A percentile compares a stretch with the other conserved stretches of the same genome.
phyloP scores from a whole-genome alignment of 805 yeast genomes.

The Candida gorgasii region DNA sequence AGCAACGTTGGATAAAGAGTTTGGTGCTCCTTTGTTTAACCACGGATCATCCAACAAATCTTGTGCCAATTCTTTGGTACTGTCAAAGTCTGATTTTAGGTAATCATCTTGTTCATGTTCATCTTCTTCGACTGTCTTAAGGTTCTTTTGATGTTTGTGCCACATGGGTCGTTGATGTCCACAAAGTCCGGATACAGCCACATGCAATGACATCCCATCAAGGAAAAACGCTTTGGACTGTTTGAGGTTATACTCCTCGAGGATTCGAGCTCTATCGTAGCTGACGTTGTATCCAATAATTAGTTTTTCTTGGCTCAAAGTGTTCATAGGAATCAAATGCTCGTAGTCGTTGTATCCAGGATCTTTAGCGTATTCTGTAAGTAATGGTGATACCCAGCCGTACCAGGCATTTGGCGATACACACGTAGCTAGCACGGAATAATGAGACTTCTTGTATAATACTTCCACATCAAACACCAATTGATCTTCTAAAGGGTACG shows the following conservation, averaged over 20 bases:
- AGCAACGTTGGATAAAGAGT: slow-evolving; percentile 79
- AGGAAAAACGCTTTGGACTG: slow-evolving; percentile 73
- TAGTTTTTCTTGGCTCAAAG: slow-evolving; percentile 45
- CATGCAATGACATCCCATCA: slow-evolving; percentile 92
- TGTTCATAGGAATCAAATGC: slow-evolving; percentile 78
- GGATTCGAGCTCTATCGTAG: slow-evolving; percentile 83
- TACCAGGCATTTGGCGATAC: slow-evolving; percentile 82
- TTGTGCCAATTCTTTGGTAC: slow-evolving; percentile 23
- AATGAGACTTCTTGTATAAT: slow-evolving; percentile 69
- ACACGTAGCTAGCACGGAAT: slow-evolving; percentile 81
- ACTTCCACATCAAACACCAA: slow-evolving; percentile 91
- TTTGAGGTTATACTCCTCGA: slow-evolving; percentile 75
- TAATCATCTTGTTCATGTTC: slow-evolving; percentile 9
- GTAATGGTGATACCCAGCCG: slow-evolving; percentile 88
- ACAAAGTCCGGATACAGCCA: slow-evolving; percentile 89
- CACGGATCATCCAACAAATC: slow-evolving; percentile 71
- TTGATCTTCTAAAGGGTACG: slow-evolving; percentile 67
- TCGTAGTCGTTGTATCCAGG: slow-evolving; percentile 37
- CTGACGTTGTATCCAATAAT: slow-evolving; percentile 90
- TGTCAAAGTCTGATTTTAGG: not conserved
- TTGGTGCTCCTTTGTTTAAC: slow-evolving; percentile 74
- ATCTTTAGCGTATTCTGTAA: slow-evolving; percentile 53
- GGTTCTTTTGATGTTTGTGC: slow-evolving; percentile 54
- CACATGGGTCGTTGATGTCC: slow-evolving; percentile 85
- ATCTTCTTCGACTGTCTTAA: slow-evolving; percentile 17